Base-by-base conservation (phyloP, 208 protist genomes). In the Trypanosomatidae sp. region DNA sequence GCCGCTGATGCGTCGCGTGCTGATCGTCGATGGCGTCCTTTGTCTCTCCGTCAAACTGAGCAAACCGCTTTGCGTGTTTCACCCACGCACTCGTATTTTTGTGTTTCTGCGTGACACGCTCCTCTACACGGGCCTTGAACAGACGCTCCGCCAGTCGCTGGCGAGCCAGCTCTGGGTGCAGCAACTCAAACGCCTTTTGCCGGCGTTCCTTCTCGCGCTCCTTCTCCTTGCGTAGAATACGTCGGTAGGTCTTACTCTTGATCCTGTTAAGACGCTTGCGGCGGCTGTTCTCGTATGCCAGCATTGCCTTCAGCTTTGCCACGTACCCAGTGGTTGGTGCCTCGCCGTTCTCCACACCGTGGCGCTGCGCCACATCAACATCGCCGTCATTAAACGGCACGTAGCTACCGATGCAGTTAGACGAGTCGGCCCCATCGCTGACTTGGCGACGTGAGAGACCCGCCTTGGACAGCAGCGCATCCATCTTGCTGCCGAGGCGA, bases 31-130 rank as follows among this genome's bases (percentile, higher is more conserved):
- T 82, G n/a, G 95, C 92, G 47, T 95, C 92, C 76, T 95, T 95
- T 1, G 91, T 88, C 44, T 81, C 83, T 1, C 65, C 81, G 71
- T 96, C 91, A 62, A 91, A 92, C 44, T 95, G 65, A 8, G 87
- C 89, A 74, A 95, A 94, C 0, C 86, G 86, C 81, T 96, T 97
- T 25, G 91, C 91, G 69, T 95, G 95, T 74, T 91, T 92, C 46
- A 98, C 90, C 91, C 91, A 98, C 13, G 91, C 84, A 58, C 91
- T 97, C 39, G 91, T 97, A 71, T 98, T 98, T 73, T 97, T 97
- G 79, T 98, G 95, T 76, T 93, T 92, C 81, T 96, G 92, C 41
- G 91, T 97, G 44, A 95, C 86, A 17, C 95, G 88, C 77, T 98
- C 92, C 71, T 96, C 89, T 6, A 86, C 81, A n/a, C 95, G 88